Evolutionary conservation across 257 asterid species (phyloP), one percentile per base, ranked within the genome.

Genomic region (Oldenlandia corymbosa): DNA sequence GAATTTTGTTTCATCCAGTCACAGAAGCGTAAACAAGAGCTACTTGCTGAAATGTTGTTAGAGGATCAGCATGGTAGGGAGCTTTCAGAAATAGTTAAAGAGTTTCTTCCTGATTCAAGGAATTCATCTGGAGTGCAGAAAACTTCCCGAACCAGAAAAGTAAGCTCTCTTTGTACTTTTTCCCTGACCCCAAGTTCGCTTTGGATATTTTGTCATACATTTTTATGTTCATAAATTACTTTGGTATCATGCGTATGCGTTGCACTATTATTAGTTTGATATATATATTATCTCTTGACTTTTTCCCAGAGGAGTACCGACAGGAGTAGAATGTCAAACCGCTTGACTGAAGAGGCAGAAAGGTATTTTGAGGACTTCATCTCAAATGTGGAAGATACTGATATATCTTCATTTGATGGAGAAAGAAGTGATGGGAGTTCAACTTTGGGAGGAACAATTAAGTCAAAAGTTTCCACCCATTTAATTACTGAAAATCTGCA

Each of bases 391-490:
- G 96, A 91, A 78, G 95, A 89, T 68, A 82, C 97, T 26, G 99
- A 93, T 73, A 62, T 87, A 62, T 89, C 99, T 75, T 93, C 97
- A 20, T 82, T 90, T 78, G 97, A 93, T 76, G 99, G 95, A 43
- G 99, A 87, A 73, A 83, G 86, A 77, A 90, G 97, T 66, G 99
- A 93, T 61, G 85, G 70, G 36, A 82, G 95, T 76, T 85, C 97
- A 30, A 82, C 82, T 57, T 60, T 85, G 31, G 94, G 97, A 60
- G 86, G 84, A 46, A 67, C 62, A 20, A 65, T 42, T 48, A 86
- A 73, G 78, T 66, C 72, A 60, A 83, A 75, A 76, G 84, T 78
- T 37, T 36, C 74, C 47, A n/a, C 68, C 11, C 13, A 14, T 37
- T 66, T 70, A 73, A 81, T 79, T 60, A 67, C 79, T 11, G 81